Evolutionary conservation across 2,329 filamentous ascomycete genomes (phyloP), one percentile per base, ranked within the genome.

Genomic region (Capronia americana): DNA sequence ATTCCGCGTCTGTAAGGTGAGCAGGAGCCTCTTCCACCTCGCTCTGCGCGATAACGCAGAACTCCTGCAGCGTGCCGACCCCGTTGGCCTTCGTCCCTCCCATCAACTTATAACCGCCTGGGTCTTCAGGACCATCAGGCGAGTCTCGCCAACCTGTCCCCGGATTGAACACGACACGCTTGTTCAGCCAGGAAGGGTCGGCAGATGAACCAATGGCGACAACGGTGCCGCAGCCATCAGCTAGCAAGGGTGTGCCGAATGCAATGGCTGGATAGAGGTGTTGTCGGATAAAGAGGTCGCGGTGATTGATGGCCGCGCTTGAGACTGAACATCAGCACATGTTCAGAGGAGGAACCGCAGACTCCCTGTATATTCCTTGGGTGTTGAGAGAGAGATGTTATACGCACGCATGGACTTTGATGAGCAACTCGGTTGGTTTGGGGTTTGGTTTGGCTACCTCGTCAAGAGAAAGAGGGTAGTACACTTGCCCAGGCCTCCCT

Each of bases 221-320:
- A 3, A 98, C 92, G 64, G 85, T 81, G 63, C 93, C 94, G 72
- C 86, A 89, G 70, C 92, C 94, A 76, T 98, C 94, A 66, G 93
- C 88, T 26, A 96, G 85, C 48, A 98, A 81, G 0, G 94, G 92
- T 5, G 88, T 83, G 44, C 86, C 85, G 78, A 96, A 96, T 14
- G 90, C 90, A 61, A 92, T 90, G 72, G 87, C 90, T 0, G 94
- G 94, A 82, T 98, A 98, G 48, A 96, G 87, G 75, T 93, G 90
- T 78, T 95, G 93, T 62, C 94, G 91, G 79, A 96, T 90, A 82
- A 97, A 98, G 73, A 96, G 87, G 78, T 98, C 94, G 73, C 93
- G 91, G 82, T 97, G 94, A 82, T 98, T 98, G 57, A 98, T 87
- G 17, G 94, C 26, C 26, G 5, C 26, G 26, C 26, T 28, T 2